Percentiles rank a stretch among this genome's conserved stretches.
Evolutionary conservation across 768 basidiomycete species (phyloP).

Genomic region (Hortiboletus campestris): DNA sequence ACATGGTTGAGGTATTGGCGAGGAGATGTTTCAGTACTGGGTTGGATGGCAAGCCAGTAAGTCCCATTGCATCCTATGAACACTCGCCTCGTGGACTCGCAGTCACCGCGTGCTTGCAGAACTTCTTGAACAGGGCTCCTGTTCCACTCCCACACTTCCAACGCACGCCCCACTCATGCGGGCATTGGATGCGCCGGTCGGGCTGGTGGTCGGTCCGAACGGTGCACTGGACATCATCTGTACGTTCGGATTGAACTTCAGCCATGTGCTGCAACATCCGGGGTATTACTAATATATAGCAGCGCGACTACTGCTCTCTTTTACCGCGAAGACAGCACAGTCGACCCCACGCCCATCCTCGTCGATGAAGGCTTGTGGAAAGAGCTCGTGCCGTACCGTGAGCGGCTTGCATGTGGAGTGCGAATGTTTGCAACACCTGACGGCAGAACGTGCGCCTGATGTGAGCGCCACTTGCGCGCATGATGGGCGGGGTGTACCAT

Average conservation of each 20-base stretch:
- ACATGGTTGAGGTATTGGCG: constrained; percentile 91
- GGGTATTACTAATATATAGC: constrained; percentile 87
- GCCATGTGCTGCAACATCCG: constrained; percentile 82
- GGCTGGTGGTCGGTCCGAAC: too few species aligned
- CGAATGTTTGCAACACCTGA: too few species aligned
- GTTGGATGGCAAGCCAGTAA: constrained; percentile 91
- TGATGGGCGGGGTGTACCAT: too few species aligned
- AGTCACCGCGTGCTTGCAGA: constrained; percentile 92
- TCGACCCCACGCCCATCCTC: too few species aligned
- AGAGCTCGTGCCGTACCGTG: too few species aligned
- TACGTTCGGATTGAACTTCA: constrained; percentile 71
- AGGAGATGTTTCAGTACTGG: constrained; percentile 97
- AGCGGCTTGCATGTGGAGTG: too few species aligned
- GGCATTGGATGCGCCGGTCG: constrained; percentile 26
- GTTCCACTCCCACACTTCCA: constrained; percentile 61
- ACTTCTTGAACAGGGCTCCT: constrained; percentile 78
- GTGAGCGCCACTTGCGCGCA: too few species aligned
- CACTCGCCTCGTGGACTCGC: not conserved
- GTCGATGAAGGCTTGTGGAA: too few species aligned
- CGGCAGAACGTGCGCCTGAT: too few species aligned
- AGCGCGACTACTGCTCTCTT: too few species aligned
- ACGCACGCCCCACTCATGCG: constrained; percentile 45
- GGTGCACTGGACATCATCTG: constrained; percentile 51
- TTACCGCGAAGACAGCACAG: too few species aligned
- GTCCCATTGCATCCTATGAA: constrained; percentile 25